These are phyloP conservation scores for Hypoxylon sp. DNA, from an alignment of 2,329 filamentous ascomycete genomes.

Conservation along the genomic window DNA sequence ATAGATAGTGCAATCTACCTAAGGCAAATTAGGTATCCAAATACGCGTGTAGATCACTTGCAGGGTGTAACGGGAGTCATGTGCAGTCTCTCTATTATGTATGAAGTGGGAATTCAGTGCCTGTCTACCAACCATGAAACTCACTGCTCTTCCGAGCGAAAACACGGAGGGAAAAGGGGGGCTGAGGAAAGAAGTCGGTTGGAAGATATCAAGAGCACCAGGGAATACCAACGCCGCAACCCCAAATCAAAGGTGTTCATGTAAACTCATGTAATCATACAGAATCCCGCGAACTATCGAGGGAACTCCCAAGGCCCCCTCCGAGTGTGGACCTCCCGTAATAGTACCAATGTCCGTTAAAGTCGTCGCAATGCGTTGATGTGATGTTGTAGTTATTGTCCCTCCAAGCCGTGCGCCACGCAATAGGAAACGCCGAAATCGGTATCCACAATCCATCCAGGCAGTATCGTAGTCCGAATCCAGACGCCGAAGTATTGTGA, in stretches of 20 bases:
- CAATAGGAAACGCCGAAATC: slow-evolving; percentile 45
- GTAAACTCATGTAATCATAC: slow-evolving; percentile 45
- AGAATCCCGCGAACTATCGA: slow-evolving; percentile 32
- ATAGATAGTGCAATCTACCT: background rate
- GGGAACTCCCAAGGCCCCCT: slow-evolving; percentile 34
- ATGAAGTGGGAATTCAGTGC: slow-evolving; percentile 25
- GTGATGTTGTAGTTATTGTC: slow-evolving; percentile 40
- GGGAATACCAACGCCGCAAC: slow-evolving; percentile 43
- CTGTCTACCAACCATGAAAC: slow-evolving; percentile 35
- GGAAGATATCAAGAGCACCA: slow-evolving; percentile 25
- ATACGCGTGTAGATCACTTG: background rate
- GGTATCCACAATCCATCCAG: slow-evolving; percentile 53
- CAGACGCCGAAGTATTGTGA: slow-evolving; percentile 54
- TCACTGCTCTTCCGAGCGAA: slow-evolving; percentile 20
- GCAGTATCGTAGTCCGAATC: slow-evolving; percentile 51
- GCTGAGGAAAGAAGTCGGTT: slow-evolving; percentile 13
- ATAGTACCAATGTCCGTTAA: slow-evolving; percentile 46
- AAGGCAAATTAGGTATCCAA: background rate
- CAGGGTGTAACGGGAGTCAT: background rate
- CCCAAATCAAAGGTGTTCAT: slow-evolving; percentile 32
- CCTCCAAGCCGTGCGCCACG: slow-evolving; percentile 42
- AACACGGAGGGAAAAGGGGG: slow-evolving; percentile 7
- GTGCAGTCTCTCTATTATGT: slow-evolving; percentile 41
- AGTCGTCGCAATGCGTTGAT: slow-evolving; percentile 45
- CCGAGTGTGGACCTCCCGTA: slow-evolving; percentile 12